Base-by-base conservation (phyloP, 345 rosid species). In the Lumnitzera racemosa region DNA sequence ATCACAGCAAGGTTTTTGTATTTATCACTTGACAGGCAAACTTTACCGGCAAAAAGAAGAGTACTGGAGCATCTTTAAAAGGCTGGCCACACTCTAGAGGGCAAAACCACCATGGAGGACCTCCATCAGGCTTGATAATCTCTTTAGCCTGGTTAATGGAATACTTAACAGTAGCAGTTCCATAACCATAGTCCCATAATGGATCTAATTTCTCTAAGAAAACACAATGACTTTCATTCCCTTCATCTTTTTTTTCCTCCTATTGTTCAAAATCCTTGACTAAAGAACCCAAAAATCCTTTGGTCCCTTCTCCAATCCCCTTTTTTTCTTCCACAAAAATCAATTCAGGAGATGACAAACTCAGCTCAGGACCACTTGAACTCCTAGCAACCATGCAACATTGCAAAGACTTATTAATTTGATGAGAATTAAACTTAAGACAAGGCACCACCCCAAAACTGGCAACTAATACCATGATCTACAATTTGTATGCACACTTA, bases 131-230 rank as follows among this genome's bases (percentile, higher is more conserved):
- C 61, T 64, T 79, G 69, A 80, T 67, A 23, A 84, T 71, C 67
- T 81, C 87, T 68, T 57, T 74, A 41, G 96, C 74, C 23, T 13
- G 80, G 11, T 72, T 70, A 49, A 86, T 68, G 74, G 74, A 89
- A 81, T 86, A 87, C 70, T 80, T 78, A 2, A 81, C 79, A n/a
- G 80, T 84, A 56, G 58, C 75, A 17, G 77, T 69, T 23, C 90
- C 89, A 61, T 82, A 89, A 36, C 96, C 96, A 79, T 89, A 94
- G 63, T 89, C 94, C 96, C 96, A 89, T 56, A 82, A 67, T 51
- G 75, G 66, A 61, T 81, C 77, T 74, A 89, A 63, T 47, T 74
- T 72, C 47, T 71, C 50, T 2, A 72, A 56, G 62, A 64, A 67
- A 55, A 5, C 77, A 24, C 3, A 25, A 52, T 36, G 43, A 7